A percentile compares a stretch with the other conserved stretches of the same genome.
Evolutionary conservation across 345 rosid genomes (phyloP).

Genomic region (Lepidium aucheri): DNA sequence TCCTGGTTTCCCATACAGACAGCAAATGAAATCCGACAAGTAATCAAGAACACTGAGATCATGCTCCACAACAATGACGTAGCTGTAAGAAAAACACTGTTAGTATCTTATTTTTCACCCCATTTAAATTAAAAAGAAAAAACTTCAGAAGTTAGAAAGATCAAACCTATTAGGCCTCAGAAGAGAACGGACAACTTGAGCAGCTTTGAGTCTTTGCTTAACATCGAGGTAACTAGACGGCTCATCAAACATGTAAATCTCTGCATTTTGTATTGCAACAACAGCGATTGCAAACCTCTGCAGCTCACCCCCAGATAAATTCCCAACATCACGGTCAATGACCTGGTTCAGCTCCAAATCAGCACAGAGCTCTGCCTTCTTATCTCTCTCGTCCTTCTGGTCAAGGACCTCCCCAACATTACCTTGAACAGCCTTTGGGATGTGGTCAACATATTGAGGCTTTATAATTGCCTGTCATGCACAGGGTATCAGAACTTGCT

Average conservation of each 20-base stretch:
- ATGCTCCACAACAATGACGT: constrained; percentile 98
- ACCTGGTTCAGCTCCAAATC: constrained; percentile 93
- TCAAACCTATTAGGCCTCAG: constrained; percentile 79
- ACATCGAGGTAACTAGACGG: constrained; percentile 99
- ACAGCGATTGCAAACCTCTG: constrained; percentile 98
- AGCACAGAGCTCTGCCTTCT: constrained; percentile 64
- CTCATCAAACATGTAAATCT: constrained; percentile 98
- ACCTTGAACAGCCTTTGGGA: constrained; percentile 91
- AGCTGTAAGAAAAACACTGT: constrained; percentile 39
- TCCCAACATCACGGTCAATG: constrained; percentile 82
- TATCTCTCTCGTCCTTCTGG: constrained; percentile 77
- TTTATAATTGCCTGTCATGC: constrained; percentile 74
- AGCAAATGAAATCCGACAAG: constrained; percentile 95
- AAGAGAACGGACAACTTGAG: constrained; percentile 85
- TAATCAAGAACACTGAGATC: constrained; percentile 97
- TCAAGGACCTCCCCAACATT: constrained; percentile 94
- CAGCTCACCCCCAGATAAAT: constrained; percentile 97
- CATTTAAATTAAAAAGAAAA: background rate
- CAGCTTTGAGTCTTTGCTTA: constrained; percentile 96
- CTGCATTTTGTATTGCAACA: constrained; percentile 94
- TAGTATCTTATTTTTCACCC: background rate
- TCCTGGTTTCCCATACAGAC: constrained; percentile 97
- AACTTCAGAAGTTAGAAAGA: background rate
- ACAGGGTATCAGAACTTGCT: background rate
- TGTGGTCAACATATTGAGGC: constrained; percentile 99